phyloP scores from a whole-genome alignment of 805 yeast genomes.

The Sugiyamaella smithiae region DNA sequence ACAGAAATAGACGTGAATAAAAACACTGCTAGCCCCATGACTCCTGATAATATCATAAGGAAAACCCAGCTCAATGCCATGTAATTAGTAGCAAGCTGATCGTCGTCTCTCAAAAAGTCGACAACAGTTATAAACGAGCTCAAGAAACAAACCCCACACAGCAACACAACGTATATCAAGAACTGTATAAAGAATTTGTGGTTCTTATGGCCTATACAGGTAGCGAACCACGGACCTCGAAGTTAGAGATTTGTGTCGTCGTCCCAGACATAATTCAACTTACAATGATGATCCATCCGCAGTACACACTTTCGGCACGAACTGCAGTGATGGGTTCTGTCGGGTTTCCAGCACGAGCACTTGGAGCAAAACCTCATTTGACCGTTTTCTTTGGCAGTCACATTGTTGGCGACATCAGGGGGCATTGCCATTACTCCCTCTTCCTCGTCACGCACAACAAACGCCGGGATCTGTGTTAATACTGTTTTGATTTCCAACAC shows the following conservation, averaged over 20 bases:
- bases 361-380: conserved; percentile 39
- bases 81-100: conserved; percentile 28
- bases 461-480: conserved; percentile 18
- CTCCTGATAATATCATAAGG: conserved; percentile 52
- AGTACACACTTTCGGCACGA: conserved; percentile 39
- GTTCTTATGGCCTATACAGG: conserved; percentile 80
- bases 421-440: conserved; percentile 25
- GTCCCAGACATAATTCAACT: background rate
- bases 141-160: conserved; percentile 42
- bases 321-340: conserved; percentile 43
- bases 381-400: conserved; percentile 43
- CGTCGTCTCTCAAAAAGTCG: conserved; percentile 27
- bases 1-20: conserved; percentile 52
- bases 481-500: background rate
- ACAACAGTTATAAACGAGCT: conserved; percentile 33
- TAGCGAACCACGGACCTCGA: conserved; percentile 81
- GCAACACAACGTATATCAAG: conserved; percentile 51
- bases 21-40: conserved; percentile 54
- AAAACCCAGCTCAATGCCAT: conserved; percentile 60
- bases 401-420: conserved; percentile 30
- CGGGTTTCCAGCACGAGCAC: conserved; percentile 44
- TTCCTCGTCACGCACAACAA: conserved; percentile 25
- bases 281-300: conserved; percentile 60
- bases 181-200: conserved; percentile 80
- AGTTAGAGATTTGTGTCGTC: background rate